Evolutionary conservation across 192 early-diverging fungal species (phyloP), one percentile per base, ranked within the genome.

Genomic region (Podila epicladia): DNA sequence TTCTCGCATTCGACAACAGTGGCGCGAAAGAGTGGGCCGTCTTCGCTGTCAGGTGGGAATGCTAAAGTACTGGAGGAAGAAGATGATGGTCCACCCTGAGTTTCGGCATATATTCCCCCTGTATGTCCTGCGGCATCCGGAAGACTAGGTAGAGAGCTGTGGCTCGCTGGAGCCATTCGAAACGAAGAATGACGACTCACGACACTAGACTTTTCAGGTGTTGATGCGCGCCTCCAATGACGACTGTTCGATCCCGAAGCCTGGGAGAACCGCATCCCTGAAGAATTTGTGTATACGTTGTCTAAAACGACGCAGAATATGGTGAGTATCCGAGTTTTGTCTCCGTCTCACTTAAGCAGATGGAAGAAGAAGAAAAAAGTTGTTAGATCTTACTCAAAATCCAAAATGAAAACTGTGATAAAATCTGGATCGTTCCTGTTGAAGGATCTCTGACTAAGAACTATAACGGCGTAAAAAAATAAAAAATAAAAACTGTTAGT

Each of bases 21-120:
- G 11, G 87, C 84, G 8, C 91, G 85, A 57, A 93, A 92, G 11
- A 90, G 67, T 15, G 92, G 92, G 7, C 90, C 92, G 63, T 92
- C 92, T 60, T 92, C 90, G 11, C 86, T 84, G 31, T 89, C 87
- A 31, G 64, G 65, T n/a, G 66, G 35, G n/a, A 80, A 65, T 1
- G 77, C 35, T 17, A 58, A 22, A 4, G 62, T 24, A 20, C 45
- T 69, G n/a, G 62, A 53, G 22, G 38, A 50, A 2, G 24, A 55
- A 24, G 53, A 26, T 22, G 53, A 11, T 22, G 53, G 20, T 55
- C 53, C 53, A 4, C 8, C 9, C 53, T 55, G 53, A 38, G 55
- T 33, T 9, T 29, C 58, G 48, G 58, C 7, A 1, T 20, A 8
- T 5, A 17, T 51, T 48, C 65, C n/a, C 9, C 19, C 69, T 13